Evolutionary conservation across 2,329 filamentous ascomycete genomes (phyloP), one percentile per base, ranked within the genome.

Genomic region (Aureobasidium zeae): DNA sequence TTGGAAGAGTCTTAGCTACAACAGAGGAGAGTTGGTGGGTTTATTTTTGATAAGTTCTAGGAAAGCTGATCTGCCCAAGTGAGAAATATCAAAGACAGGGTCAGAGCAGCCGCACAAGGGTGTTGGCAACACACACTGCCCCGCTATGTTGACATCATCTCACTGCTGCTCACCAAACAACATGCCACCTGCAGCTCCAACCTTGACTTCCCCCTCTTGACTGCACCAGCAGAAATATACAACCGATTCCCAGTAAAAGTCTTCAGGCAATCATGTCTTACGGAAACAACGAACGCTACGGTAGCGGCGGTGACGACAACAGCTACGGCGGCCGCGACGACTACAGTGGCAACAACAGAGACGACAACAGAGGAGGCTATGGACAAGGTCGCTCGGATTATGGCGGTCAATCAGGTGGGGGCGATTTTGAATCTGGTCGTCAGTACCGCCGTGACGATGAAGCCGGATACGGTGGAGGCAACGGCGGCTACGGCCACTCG

Each of bases 401-500:
- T 20, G 43, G 41, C 10, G 37, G 48, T 17, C 21, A 51, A 48
- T 21, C 49, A 48, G 12, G 46, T 48, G 53, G 51, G 19, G 48
- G 52, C 34, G 45, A 49, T 33, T 42, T 46, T 16, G 53, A 51
- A 19, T 49, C 49, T 21, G 46, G 45, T 12, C 37, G 43, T 22
- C 31, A 44, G 10, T 29, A 46, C 24, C 44, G 47, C 24, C 39
- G 36, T 21, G 49, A 47, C 19, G 41, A 45, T 13, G 37, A 49
- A 12, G 10, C 26, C 19, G 49, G 47, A 24, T 51, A 49, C 25
- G 46, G 45, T 54, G 58, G 35, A 24, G 45, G 45, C 22, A 32
- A 50, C 20, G 34, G 49, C 29, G 57, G 60, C 20, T 52, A 61
- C 30, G 58, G 60, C 41, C 52, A 64, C 28, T 66, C 62, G 11